Evolutionary conservation across 345 rosid species (phyloP).

Genomic region (Geranium brycei): DNA sequence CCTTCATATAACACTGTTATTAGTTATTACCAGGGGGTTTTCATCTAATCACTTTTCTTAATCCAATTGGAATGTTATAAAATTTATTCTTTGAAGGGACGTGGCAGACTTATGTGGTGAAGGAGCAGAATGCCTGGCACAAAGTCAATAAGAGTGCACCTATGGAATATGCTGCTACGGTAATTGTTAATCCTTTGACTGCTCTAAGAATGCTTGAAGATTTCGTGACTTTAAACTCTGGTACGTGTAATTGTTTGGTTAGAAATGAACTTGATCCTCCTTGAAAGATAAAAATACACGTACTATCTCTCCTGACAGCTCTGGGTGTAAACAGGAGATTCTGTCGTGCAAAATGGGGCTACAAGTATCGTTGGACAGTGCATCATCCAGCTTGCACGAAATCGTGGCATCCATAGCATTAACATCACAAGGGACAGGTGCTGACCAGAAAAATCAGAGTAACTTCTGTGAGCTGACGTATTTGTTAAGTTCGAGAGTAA

Average conservation of each 20-base stretch:
- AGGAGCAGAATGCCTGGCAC: constrained; percentile 70
- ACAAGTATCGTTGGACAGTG: constrained; percentile 88
- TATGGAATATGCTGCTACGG: constrained; percentile 76
- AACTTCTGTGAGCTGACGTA: background rate
- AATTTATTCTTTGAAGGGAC: constrained; percentile 28
- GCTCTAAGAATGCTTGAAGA: constrained; percentile 88
- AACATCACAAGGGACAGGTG: constrained; percentile 82
- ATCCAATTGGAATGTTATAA: background rate
- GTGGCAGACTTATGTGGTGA: constrained; percentile 73
- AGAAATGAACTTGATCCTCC: background rate
- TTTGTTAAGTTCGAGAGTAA: too few relatives aligned
- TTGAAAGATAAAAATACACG: too few relatives aligned
- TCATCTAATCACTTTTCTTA: too few relatives aligned
- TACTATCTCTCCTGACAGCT: constrained; percentile 4
- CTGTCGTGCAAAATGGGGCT: constrained; percentile 86
- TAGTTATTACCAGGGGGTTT: background rate
- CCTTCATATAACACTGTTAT: too few relatives aligned
- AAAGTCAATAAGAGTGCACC: constrained; percentile 58
- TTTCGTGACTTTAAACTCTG: constrained; percentile 43
- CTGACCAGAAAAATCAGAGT: background rate
- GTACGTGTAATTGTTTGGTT: constrained; percentile 12
- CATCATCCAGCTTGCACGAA: constrained; percentile 64
- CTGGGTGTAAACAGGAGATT: constrained; percentile 39
- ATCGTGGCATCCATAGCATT: constrained; percentile 52
- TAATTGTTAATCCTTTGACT: constrained; percentile 79